Evolutionary conservation across 2,329 filamentous ascomycete species (phyloP).

Genomic region (Penicillium sp.): DNA sequence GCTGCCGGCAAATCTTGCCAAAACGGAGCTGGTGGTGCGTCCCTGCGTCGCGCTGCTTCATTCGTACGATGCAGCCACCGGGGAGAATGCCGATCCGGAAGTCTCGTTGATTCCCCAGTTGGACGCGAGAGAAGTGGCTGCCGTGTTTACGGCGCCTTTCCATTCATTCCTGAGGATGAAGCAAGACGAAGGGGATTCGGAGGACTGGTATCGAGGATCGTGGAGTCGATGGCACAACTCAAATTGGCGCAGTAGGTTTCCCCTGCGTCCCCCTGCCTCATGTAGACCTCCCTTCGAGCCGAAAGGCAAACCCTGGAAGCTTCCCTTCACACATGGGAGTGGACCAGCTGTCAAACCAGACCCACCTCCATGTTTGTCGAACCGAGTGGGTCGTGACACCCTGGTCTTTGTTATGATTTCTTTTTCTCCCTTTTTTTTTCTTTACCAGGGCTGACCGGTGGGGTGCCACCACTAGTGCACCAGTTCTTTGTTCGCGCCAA

Average conservation of each 20-base stretch:
- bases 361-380: too few species aligned
- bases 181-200: constrained; percentile 47
- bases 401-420: background rate
- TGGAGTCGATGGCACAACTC: constrained; percentile 78
- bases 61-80: constrained; percentile 51
- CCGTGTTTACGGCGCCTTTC: constrained; percentile 88
- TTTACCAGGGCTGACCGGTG: constrained; percentile 13
- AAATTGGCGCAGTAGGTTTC: constrained; percentile 62
- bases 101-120: constrained; percentile 74
- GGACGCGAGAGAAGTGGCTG: constrained; percentile 87
- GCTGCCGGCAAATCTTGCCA: constrained; percentile 72
- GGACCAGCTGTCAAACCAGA: too few species aligned
- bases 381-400: background rate
- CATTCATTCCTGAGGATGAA: constrained; percentile 73
- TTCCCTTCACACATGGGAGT: too few species aligned
- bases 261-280: background rate
- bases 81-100: constrained; percentile 55
- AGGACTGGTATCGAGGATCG: constrained; percentile 78
- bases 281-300: too few species aligned
- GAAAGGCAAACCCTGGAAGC: too few species aligned
- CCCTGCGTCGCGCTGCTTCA: constrained; percentile 78
- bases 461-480: constrained; percentile 57
- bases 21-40: constrained; percentile 70
- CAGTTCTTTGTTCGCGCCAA: constrained; percentile 84
- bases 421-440: background rate